Evolutionary conservation across 768 basidiomycete genomes (phyloP).

Genomic region (Leccinum subtestaceum): DNA sequence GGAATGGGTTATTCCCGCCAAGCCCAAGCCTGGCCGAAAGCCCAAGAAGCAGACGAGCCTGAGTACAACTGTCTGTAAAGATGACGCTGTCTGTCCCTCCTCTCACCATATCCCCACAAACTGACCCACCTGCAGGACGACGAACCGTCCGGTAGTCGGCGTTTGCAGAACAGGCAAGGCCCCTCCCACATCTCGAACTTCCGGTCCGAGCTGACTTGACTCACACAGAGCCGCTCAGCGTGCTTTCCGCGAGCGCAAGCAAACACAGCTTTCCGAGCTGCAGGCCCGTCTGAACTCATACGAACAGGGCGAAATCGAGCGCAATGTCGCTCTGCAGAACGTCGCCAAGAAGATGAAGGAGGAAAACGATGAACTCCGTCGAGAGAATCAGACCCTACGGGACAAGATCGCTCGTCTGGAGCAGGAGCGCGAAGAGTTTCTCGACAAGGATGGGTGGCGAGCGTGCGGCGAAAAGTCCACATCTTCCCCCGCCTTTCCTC

Average conservation of each 20-base stretch:
- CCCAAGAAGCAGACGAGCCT: conserved; percentile 64
- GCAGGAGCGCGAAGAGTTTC: conserved; percentile 30
- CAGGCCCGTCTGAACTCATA: conserved; percentile 83
- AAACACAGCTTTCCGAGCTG: conserved; percentile 82
- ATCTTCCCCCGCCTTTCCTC: conserved; percentile 26
- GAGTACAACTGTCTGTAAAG: conserved; percentile 32
- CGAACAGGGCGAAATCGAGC: conserved; percentile 88
- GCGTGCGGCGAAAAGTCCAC: conserved; percentile 50
- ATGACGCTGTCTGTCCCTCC: conserved; percentile 46
- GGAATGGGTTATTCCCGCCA: conserved; percentile 86
- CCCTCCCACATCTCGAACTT: not conserved
- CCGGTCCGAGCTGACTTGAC: conserved; percentile 7
- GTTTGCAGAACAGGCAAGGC: conserved; percentile 71
- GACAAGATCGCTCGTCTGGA: conserved; percentile 46
- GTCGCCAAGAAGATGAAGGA: conserved; percentile 84
- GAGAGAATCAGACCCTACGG: conserved; percentile 63
- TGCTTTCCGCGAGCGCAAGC: conserved; percentile 86
- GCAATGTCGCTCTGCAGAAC: conserved; percentile 79
- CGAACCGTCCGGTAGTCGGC: conserved; percentile 57
- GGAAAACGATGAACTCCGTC: conserved; percentile 73
- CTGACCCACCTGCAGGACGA: conserved; percentile 29
- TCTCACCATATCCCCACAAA: conserved; percentile 1
- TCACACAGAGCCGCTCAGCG: conserved; percentile 76
- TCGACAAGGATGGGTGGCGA: conserved; percentile 53
- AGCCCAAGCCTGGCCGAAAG: conserved; percentile 84